Evolutionary conservation across 2,329 filamentous ascomycete species (phyloP).

Genomic region (Graphiopsis chlorocephala): DNA sequence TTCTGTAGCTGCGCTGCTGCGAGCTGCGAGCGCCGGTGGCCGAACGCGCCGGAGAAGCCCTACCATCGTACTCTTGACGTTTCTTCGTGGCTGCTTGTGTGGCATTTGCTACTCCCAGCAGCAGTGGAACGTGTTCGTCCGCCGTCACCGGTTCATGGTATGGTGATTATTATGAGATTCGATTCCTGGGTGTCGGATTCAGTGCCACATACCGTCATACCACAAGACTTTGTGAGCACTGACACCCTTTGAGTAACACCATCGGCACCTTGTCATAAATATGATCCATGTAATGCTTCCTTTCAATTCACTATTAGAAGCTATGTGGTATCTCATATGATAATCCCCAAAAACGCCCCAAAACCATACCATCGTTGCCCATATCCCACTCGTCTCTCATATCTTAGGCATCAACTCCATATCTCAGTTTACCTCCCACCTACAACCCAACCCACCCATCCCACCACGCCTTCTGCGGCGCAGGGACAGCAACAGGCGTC

Average conservation of each 20-base stretch:
- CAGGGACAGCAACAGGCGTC: constrained; percentile 19
- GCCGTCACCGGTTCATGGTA: background rate
- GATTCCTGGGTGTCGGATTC: background rate
- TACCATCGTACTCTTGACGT: no score
- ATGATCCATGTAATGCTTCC: background rate
- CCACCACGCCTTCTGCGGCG: constrained; percentile 18
- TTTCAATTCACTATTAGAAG: background rate
- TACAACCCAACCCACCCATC: background rate
- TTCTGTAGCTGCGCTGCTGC: background rate
- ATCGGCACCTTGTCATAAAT: background rate
- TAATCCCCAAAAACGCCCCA: background rate
- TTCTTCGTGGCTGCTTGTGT: background rate
- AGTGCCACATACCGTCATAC: background rate
- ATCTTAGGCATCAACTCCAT: background rate
- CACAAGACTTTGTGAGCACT: background rate
- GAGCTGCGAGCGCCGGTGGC: background rate
- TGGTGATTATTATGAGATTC: background rate
- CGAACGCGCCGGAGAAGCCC: background rate
- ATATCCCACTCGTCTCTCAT: background rate
- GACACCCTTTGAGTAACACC: background rate
- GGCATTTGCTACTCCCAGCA: background rate
- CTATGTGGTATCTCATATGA: background rate
- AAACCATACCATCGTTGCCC: background rate
- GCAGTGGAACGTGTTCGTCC: background rate
- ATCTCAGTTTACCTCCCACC: background rate